phyloP scores from a whole-genome alignment of 2,329 filamentous ascomycete species.

The Paraphaeosphaeria sporulosa region DNA sequence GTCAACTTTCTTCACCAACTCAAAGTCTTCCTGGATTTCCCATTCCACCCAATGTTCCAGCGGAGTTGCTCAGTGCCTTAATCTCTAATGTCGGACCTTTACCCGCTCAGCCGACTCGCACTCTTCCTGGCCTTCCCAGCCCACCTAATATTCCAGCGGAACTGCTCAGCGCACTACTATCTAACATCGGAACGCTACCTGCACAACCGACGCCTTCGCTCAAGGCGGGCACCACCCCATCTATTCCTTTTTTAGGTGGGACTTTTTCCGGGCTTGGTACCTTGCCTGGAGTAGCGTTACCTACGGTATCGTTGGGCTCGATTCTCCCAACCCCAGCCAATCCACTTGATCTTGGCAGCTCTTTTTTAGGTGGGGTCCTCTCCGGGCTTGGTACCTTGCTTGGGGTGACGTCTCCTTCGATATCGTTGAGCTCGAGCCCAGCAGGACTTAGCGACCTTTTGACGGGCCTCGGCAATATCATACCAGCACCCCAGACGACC shows the following conservation, averaged over 20 bases:
- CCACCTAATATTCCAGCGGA: neutral
- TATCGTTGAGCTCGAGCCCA: neutral
- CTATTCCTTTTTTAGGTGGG: slow-evolving; percentile 5
- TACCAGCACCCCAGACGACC: neutral
- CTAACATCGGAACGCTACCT: neutral
- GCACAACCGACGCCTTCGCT: neutral
- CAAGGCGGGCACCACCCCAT: neutral
- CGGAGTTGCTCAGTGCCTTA: neutral
- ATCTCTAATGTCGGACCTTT: neutral
- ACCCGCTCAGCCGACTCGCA: neutral
- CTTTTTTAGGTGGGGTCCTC: neutral
- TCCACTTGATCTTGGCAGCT: neutral
- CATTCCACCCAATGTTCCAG: neutral
- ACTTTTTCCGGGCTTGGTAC: neutral
- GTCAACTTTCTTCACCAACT: neutral
- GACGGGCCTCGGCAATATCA: neutral
- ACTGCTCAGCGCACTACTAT: neutral
- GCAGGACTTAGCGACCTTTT: neutral
- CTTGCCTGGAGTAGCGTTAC: slow-evolving; percentile 1
- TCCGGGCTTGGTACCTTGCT: neutral
- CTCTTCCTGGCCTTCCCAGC: no score
- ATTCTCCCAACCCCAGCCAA: neutral
- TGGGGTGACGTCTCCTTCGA: neutral
- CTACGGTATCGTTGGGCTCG: neutral
- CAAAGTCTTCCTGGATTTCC: neutral